These are phyloP conservation scores for Begonia fuchsioides DNA, from an alignment of 306 rosid genomes.

Conservation along the genomic window DNA sequence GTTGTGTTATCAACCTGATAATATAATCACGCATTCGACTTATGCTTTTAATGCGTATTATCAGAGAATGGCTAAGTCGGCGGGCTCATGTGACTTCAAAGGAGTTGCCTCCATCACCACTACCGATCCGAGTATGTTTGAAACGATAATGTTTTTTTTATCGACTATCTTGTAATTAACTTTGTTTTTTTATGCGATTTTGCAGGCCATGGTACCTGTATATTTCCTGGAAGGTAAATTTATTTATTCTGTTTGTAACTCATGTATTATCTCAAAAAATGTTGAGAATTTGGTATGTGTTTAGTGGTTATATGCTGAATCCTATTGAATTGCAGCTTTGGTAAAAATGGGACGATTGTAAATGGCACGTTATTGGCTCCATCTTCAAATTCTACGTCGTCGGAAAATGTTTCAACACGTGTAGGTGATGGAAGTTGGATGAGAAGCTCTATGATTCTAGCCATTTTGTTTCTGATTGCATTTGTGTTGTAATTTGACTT, in stretches of 20 bases:
- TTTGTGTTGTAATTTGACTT: slow-evolving; percentile 28
- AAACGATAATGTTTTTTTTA: slow-evolving; percentile 1
- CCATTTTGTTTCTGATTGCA: slow-evolving; percentile 27
- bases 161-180: not conserved
- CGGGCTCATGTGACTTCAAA: slow-evolving; percentile 87
- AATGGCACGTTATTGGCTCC: slow-evolving; percentile 51
- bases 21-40: slow-evolving; percentile 57
- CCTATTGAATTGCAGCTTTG: slow-evolving; percentile 25
- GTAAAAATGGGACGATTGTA: slow-evolving; percentile 29
- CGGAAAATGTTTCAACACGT: slow-evolving; percentile 41
- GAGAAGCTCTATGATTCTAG: slow-evolving; percentile 29
- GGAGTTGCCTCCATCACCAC: slow-evolving; percentile 80
- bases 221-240: slow-evolving; percentile 67
- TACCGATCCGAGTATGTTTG: slow-evolving; percentile 65
- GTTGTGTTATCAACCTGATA: slow-evolving; percentile 67
- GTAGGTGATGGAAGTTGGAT: slow-evolving; percentile 20
- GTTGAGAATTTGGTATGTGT: not conserved
- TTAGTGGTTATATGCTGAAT: not conserved
- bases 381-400: slow-evolving; percentile 39
- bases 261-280: not conserved
- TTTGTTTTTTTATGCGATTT: not conserved
- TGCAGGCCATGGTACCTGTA: slow-evolving; percentile 72
- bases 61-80: slow-evolving; percentile 65
- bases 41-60: slow-evolving; percentile 83
- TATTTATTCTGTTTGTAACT: not conserved